Base-by-base conservation (phyloP, 139 green algal genomes). In the Asterochloris erici region DNA sequence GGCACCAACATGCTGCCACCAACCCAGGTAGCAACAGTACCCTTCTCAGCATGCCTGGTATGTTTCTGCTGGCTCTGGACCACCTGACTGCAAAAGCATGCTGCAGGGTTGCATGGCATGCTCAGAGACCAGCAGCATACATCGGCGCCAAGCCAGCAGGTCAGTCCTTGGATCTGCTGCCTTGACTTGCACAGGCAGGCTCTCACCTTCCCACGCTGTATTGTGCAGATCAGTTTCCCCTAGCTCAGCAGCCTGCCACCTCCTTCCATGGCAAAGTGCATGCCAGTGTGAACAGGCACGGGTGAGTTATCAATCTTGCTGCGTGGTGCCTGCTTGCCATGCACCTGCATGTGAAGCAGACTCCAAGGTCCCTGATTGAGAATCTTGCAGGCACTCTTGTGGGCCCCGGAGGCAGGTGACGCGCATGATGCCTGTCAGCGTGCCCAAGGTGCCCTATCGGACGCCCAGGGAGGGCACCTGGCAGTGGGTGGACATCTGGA, bases 401-500 rank as follows among this genome's bases (percentile, higher is more conserved):
- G 83, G 78, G 11, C 76, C 88, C 11, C 66, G 82, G 38, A 77
- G 88, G 38, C 86, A 87, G 74, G 84, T 89, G 4, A 92, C 90
- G 1, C 84, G 79, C 24, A 93, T 93, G 93, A 98, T 97, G 93
- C 94, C 94, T 12, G 94, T 98, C 70, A 94, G 94, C 63, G 95
- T 97, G 61, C 95, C 95, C 12, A 85, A 88, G 10, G 94, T 98
- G 54, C 95, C 95, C 16, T 98, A 97, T 84, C 86, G 92, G 28
- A 94, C 91, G 0, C 94, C 91, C 38, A 87, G 89, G n/a, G 91
- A 94, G 77, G 89, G 87, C 17, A 74, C 61, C 27, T 98, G 92
- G 94, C 93, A 96, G 86, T 98, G 95, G 95, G 91, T 98, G 9
- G 95, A 98, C 90, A 94, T 98, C 77, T 98, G 95, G 95, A 98